Evolutionary conservation across 2,329 filamentous ascomycete genomes (phyloP), one percentile per base, ranked within the genome.

Genomic region (Pseudopithomyces chartarum): DNA sequence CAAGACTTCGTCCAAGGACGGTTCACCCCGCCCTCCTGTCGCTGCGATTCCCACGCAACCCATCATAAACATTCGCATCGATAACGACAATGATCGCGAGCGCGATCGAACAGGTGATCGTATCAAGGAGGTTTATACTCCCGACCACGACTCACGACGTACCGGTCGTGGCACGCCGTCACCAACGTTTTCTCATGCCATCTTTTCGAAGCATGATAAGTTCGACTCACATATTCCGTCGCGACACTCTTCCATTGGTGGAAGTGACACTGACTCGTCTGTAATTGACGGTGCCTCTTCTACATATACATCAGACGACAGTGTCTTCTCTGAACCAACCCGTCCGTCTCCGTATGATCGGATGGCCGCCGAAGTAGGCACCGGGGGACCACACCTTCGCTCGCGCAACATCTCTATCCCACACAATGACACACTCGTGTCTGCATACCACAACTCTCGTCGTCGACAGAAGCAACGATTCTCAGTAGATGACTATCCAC

Each of bases 261-360:
- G 60, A 53, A 71, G 68, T 38, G 66, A 65, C 22, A 68, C 64
- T 1, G 59, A 32, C 8, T 50, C 57, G 8, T 68, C 64, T 10
- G 60, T 59, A 38, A 51, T 56, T 17, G 57, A 61, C 15, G 39
- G 40, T 38, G 55, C 56, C 29, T 61, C 63, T 3, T 71, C 68
- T 6, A 45, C 54, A 8, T 62, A 64, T 22, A 65, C 62, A 39
- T 57, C 61, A 26, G 62, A 64, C 11, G 64, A 68, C 40, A 59
- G 59, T 29, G 54, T 69, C 46, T 69, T 68, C 52, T 52, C 57
- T 39, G 32, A 56, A 44, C 26, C 52, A 50, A 33, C 12, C 45
- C 59, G n/a, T 34, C 36, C 49, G 40, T 36, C 32, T 40, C 29
- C 51, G 44, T 19, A 29, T 38, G 32, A 33, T 52, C 23, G 46